phyloP scores from a whole-genome alignment of 768 basidiomycete genomes.

The Hericium coralloides region DNA sequence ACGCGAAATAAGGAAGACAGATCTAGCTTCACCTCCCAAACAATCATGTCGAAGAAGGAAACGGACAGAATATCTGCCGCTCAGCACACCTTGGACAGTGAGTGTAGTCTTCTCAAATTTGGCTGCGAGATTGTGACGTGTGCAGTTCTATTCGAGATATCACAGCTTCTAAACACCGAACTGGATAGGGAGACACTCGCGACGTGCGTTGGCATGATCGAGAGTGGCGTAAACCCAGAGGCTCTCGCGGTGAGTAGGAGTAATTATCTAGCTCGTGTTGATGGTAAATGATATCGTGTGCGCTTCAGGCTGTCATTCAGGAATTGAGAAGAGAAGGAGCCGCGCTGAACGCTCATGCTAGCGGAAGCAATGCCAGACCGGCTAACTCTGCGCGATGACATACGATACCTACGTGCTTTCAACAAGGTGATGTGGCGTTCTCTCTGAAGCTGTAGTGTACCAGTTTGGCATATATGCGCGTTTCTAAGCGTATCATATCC shows the following conservation, averaged over 20 bases:
- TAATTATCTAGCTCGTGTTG: background rate
- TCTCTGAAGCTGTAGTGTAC: too few relatives aligned
- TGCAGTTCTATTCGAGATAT: conserved; percentile 77
- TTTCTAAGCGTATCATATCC: too few relatives aligned
- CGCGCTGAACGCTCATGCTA: background rate
- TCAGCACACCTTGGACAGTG: conserved; percentile 25
- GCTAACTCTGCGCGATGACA: too few relatives aligned
- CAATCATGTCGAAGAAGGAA: conserved; percentile 2
- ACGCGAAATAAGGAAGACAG: too few relatives aligned
- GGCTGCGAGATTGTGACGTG: background rate
- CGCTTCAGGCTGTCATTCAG: background rate
- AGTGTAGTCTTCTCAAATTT: conserved; percentile 16
- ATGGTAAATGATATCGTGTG: background rate
- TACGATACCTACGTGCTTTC: too few relatives aligned
- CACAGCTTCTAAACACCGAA: conserved; percentile 79
- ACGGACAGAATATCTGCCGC: conserved; percentile 14
- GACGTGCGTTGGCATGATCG: conserved; percentile 87
- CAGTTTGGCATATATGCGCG: too few relatives aligned
- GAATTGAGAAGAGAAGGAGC: background rate
- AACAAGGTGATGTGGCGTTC: too few relatives aligned
- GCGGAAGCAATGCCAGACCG: background rate
- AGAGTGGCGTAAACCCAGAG: conserved; percentile 87
- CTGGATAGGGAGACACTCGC: conserved; percentile 89
- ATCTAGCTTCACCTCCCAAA: background rate
- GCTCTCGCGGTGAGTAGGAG: conserved; percentile 66